A percentile compares a stretch with the other conserved stretches of the same genome.
These are phyloP conservation scores for Cordyceps farinosa DNA, from an alignment of 2,329 filamentous ascomycete genomes.

Conservation along the genomic window DNA sequence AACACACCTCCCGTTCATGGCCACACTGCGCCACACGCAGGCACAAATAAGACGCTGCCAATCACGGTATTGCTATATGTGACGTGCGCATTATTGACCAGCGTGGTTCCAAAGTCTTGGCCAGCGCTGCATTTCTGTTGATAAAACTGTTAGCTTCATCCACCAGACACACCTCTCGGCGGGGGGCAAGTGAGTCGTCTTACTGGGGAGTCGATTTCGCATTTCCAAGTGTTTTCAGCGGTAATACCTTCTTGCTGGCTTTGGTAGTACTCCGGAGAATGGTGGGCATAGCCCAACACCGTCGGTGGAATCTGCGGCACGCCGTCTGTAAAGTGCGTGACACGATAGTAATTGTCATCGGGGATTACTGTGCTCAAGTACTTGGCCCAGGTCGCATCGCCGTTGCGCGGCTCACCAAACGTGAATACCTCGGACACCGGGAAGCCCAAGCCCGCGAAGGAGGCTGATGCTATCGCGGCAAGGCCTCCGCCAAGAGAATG, in stretches of 20 bases:
- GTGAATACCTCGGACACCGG: constrained; percentile 2
- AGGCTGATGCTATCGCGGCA: constrained; percentile 1
- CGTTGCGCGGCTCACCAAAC: constrained; percentile 12
- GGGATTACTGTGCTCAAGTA: background rate
- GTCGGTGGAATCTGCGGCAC: constrained; percentile 59
- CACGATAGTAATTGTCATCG: constrained; percentile 32
- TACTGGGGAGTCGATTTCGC: constrained; percentile 13
- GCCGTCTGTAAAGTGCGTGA: constrained; percentile 60
- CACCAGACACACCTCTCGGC: background rate
- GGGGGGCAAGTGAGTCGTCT: background rate
- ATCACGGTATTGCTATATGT: constrained; percentile 16
- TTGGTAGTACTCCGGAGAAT: constrained; percentile 39
- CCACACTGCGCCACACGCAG: constrained; percentile 11
- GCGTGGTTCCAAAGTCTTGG: background rate
- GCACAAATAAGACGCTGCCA: constrained; percentile 7
- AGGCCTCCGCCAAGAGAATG: constrained; percentile 13
- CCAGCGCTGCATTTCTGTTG: constrained; percentile 12
- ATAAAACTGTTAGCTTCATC: background rate
- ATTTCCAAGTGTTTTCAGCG: constrained; percentile 5
- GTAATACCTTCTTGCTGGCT: constrained; percentile 4
- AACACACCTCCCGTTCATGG: background rate
- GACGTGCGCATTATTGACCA: constrained; percentile 7
- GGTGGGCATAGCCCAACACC: constrained; percentile 55
- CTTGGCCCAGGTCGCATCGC: constrained; percentile 10
- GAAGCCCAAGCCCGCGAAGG: constrained; percentile 7